Base-by-base conservation (phyloP, 1,284 basidiomycete genomes). In the Sporisorium iseilematis-ciliati region DNA sequence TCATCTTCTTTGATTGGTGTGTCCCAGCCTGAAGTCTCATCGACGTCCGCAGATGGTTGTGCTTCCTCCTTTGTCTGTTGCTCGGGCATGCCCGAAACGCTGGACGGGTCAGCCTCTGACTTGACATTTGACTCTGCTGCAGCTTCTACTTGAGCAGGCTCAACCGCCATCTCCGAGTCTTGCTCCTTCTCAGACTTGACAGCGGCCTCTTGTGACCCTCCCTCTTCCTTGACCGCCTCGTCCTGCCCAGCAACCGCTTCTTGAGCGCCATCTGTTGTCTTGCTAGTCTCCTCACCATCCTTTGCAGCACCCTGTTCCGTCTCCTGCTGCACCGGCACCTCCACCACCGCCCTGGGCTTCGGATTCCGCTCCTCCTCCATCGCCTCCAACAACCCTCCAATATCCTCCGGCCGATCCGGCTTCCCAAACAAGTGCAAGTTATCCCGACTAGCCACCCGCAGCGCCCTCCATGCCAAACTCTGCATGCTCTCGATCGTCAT, bases 381-480 rank as follows among this genome's bases (percentile, higher is more conserved):
- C 26, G 66, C 76, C 29, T 73, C 45, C 21, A 80, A 55, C 46
- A 80, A 45, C 4, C 57, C 65, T 1, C 57, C 55, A 26, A 81
- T 65, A 52, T 82, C 65, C 29, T 81, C 80, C 6, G 74, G 66
- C 43, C 67, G 63, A 20, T 65, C 49, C 35, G 68, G 73, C 46
- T 66, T 62, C 16, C 65, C 65, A 29, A 82, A 71, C 25, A 82
- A 56, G 43, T 78, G 77, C 48, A 82, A 42, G 12, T 73, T 66
- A 18, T 72, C 65, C 3, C 52, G 57, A 33, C 65, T 74, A 1
- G 74, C 77, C 7, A 77, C 65, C 7, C 80, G 72, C 45, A 82
- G 50, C 11, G 80, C 79, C 20, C 80, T 70, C 80, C 80, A 82
- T 20, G 75, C 74, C n/a, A 82, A 57, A 51, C 78, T 74, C 62